Evolutionary conservation across 441 rosid species (phyloP).

Genomic region (Croton setiger): DNA sequence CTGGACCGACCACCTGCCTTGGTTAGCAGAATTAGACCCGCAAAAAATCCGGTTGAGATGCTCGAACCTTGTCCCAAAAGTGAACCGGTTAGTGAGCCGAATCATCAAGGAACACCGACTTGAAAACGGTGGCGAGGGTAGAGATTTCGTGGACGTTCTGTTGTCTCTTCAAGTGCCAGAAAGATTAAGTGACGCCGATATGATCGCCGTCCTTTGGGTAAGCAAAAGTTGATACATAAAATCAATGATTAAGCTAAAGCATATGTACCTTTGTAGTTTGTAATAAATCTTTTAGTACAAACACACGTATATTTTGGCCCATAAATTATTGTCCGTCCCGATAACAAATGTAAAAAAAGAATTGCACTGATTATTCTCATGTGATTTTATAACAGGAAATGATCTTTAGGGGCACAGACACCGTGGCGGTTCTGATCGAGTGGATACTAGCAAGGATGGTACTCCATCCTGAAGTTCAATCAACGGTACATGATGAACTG

Average conservation of each 20-base stretch:
- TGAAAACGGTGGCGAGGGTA: constrained; percentile 24
- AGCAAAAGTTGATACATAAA: constrained; percentile 13
- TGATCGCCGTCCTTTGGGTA: constrained; percentile 92
- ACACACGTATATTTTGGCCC: neutral
- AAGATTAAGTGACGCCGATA: constrained; percentile 57
- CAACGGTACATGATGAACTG: constrained; percentile 52
- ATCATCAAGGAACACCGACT: constrained; percentile 55
- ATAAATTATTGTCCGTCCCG: neutral
- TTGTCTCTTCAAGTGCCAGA: constrained; percentile 56
- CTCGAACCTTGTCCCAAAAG: constrained; percentile 64
- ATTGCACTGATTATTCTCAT: neutral
- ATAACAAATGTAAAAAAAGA: neutral
- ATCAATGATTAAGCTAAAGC: neutral
- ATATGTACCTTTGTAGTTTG: neutral
- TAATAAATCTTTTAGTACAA: neutral
- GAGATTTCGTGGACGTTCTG: constrained; percentile 68
- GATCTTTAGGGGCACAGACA: constrained; percentile 68
- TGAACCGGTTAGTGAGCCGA: constrained; percentile 51
- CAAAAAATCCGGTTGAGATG: constrained; percentile 74
- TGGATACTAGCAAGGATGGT: constrained; percentile 60
- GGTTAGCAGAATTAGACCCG: constrained; percentile 63
- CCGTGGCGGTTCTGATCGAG: constrained; percentile 58
- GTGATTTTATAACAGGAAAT: constrained; percentile 39
- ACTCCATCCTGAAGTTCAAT: constrained; percentile 45
- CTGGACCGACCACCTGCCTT: constrained; percentile 82